Evolutionary conservation across 2,329 filamentous ascomycete species (phyloP).

Genomic region (Colletotrichum theobromicola): DNA sequence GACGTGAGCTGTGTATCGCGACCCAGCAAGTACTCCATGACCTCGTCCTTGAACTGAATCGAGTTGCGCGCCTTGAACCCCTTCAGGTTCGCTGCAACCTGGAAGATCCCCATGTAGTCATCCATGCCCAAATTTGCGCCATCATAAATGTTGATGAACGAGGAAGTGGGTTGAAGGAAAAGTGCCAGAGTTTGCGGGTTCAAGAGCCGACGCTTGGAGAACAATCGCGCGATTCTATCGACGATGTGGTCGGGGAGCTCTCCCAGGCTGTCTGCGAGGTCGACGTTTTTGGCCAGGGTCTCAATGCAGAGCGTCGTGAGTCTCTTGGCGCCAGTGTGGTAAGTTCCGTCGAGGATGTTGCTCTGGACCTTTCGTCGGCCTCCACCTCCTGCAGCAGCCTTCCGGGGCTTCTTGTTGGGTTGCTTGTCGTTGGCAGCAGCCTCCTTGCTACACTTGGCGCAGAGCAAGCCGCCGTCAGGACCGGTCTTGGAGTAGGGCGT

Average conservation of each 20-base stretch:
- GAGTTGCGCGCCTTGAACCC: slow-evolving; percentile 80
- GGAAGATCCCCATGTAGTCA: slow-evolving; percentile 83
- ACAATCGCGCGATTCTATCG: slow-evolving; percentile 63
- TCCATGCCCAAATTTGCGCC: slow-evolving; percentile 70
- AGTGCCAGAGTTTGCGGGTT: slow-evolving; percentile 59
- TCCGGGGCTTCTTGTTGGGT: slow-evolving; percentile 37
- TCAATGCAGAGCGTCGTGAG: slow-evolving; percentile 69
- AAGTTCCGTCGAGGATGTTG: slow-evolving; percentile 79
- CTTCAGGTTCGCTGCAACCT: slow-evolving; percentile 71
- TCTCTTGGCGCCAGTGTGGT: slow-evolving; percentile 69
- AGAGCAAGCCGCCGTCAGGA: slow-evolving; percentile 85
- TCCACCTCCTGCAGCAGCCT: slow-evolving; percentile 50
- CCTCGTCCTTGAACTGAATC: slow-evolving; percentile 89
- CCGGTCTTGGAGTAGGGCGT: slow-evolving; percentile 86
- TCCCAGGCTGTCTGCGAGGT: slow-evolving; percentile 66
- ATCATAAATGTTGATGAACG: slow-evolving; percentile 63
- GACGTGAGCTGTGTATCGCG: slow-evolving; percentile 72
- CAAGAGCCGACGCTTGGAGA: slow-evolving; percentile 65
- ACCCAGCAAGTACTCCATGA: slow-evolving; percentile 80
- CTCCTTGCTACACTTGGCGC: slow-evolving; percentile 77
- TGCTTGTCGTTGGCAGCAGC: slow-evolving; percentile 52
- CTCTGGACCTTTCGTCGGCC: slow-evolving; percentile 81
- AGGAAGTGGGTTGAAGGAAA: slow-evolving; percentile 58
- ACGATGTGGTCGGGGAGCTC: slow-evolving; percentile 60
- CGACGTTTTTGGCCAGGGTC: slow-evolving; percentile 66